A percentile compares a stretch with the other conserved stretches of the same genome.
Conservation (phyloP, 352 stramenopile species). For the Pythium periplocum region DNA sequence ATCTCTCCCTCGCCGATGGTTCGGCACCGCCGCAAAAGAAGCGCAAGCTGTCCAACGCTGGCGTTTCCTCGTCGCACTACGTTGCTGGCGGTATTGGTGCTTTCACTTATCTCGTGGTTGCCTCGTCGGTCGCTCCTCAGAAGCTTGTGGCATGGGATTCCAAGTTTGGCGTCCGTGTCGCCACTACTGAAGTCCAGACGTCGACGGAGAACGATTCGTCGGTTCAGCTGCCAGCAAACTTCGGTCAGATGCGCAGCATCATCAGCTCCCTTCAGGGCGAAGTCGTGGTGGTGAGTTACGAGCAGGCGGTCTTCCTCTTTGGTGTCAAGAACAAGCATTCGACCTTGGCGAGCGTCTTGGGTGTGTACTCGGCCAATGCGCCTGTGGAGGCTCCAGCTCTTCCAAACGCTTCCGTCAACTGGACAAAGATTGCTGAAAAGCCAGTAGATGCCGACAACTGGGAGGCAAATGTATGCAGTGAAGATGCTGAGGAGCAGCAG, state of each 20-base stretch:
- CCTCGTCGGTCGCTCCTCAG: constrained; percentile 25
- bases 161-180: constrained; percentile 69
- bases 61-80: constrained; percentile 15
- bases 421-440: constrained; percentile 27
- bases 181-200: constrained; percentile 35
- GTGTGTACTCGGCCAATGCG: constrained; percentile 12
- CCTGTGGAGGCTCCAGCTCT: constrained; percentile 19
- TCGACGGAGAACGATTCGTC: constrained; percentile 20
- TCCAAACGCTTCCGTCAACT: constrained; percentile 41
- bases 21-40: constrained; percentile 44
- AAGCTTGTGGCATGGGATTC: constrained; percentile 60
- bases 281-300: constrained; percentile 52
- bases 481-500: constrained; percentile 45
- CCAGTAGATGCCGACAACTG: constrained; percentile 33
- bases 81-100: constrained; percentile 34
- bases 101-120: constrained; percentile 55
- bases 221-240: constrained; percentile 12
- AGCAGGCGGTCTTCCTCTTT: constrained; percentile 57
- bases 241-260: constrained; percentile 45
- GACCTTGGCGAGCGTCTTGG: constrained; percentile 64
- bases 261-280: constrained; percentile 50
- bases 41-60: constrained; percentile 41
- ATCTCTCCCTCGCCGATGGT: constrained; percentile 6
- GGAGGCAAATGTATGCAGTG: constrained; percentile 41
- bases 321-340: constrained; percentile 70